Conservation (phyloP, 1,139 yeast genomes). For the Insectozyma bohioensis region DNA sequence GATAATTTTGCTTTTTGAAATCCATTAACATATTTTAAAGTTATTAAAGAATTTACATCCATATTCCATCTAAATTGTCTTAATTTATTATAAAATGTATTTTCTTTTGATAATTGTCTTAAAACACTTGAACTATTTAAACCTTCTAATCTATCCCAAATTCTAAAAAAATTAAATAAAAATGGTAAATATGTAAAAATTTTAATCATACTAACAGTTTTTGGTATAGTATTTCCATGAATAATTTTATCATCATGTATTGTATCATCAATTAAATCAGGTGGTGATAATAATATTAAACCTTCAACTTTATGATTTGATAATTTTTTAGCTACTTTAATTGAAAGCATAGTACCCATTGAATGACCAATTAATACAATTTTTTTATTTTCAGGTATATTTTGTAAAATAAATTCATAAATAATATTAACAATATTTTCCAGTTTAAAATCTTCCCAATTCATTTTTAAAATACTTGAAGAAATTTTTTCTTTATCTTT, state of each 20-base stretch:
- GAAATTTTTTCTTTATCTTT: constrained; percentile 31
- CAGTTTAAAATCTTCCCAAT: constrained; percentile 46
- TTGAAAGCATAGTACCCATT: constrained; percentile 65
- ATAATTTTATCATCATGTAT: too few species aligned
- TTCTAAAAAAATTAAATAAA: constrained; percentile 55
- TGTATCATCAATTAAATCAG: constrained; percentile 38
- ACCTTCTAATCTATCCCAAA: constrained; percentile 64
- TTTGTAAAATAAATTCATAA: constrained; percentile 37
- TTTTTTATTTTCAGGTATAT: constrained; percentile 43
- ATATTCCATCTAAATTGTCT: constrained; percentile 72
- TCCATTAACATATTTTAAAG: constrained; percentile 54
- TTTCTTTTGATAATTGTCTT: constrained; percentile 46
- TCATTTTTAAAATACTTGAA: constrained; percentile 30
- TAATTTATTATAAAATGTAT: constrained; percentile 43
- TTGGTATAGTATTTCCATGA: background rate
- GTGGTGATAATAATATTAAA: constrained; percentile 54
- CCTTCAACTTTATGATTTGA: constrained; percentile 45
- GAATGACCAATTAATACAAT: constrained; percentile 72
- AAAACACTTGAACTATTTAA: constrained; percentile 55
- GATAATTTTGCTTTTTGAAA: constrained; percentile 41
- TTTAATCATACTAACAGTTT: constrained; percentile 11
- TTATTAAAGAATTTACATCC: constrained; percentile 56
- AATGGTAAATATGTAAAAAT: constrained; percentile 45
- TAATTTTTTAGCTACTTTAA: constrained; percentile 46
- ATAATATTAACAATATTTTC: constrained; percentile 49